Evolutionary conservation across 1,284 basidiomycete species (phyloP).

Genomic region (Ustilago cynodontis): DNA sequence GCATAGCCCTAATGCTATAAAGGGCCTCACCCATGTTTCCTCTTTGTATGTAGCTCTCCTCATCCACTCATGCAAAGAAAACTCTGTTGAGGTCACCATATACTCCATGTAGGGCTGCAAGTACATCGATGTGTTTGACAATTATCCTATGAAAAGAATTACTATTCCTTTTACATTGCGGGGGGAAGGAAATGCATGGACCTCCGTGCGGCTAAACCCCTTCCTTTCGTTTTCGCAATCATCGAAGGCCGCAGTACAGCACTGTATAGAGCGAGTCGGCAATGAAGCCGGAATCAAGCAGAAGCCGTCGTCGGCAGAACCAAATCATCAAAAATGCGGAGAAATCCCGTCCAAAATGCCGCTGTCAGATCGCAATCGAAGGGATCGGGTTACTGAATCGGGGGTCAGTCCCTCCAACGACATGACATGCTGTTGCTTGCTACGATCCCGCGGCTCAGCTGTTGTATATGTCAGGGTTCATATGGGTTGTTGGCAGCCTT

Average conservation of each 20-base stretch:
- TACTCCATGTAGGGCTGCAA: no score
- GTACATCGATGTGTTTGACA: no score
- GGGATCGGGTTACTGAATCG: not conserved
- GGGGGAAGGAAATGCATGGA: not conserved
- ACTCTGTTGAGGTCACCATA: no score
- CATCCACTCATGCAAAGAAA: no score
- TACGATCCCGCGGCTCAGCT: no score
- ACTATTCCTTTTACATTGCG: no score
- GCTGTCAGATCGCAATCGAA: not conserved
- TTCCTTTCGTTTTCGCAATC: not conserved
- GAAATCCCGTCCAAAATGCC: not conserved
- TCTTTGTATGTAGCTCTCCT: no score
- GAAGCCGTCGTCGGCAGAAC: not conserved
- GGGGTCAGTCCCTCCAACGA: not conserved
- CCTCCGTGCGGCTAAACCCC: slow-evolving; percentile 1
- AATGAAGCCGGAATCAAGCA: not conserved
- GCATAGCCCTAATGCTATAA: no score
- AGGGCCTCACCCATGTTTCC: no score
- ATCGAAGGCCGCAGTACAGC: not conserved
- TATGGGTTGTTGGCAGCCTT: no score
- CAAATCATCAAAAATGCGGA: not conserved
- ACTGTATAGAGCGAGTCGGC: not conserved
- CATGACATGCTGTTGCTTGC: not conserved
- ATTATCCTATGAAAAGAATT: no score
- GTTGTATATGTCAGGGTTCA: no score